Evolutionary conservation across 345 rosid genomes (phyloP).

Genomic region (Camelina laxa): DNA sequence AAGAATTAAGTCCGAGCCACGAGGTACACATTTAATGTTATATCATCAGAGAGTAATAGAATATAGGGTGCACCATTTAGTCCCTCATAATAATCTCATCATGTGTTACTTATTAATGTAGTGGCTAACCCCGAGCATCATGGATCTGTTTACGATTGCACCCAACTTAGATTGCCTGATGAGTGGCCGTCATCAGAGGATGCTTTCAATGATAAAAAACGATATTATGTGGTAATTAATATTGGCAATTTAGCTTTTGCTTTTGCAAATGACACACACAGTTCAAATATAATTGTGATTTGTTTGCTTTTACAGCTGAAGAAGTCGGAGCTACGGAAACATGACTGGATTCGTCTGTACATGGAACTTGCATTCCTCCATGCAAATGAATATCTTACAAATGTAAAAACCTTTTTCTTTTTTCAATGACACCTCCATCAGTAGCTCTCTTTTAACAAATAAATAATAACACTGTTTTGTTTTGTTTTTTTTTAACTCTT

Average conservation of each 20-base stretch:
- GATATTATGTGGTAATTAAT: constrained; percentile 21
- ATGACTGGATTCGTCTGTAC: constrained; percentile 30
- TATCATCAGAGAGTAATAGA: neutral
- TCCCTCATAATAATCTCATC: too few species aligned
- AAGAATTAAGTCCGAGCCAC: neutral
- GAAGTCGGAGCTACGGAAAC: constrained; percentile 1
- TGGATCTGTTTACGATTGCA: neutral
- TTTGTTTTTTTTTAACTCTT: too few species aligned
- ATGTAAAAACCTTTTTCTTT: neutral
- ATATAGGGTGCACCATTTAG: too few species aligned
- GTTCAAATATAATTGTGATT: neutral
- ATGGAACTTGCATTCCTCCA: constrained; percentile 16
- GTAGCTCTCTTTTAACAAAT: too few species aligned
- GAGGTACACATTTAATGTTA: neutral
- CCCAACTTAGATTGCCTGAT: neutral
- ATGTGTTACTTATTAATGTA: too few species aligned
- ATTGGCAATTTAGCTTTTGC: neutral
- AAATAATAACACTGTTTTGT: too few species aligned
- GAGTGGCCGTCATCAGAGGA: constrained; percentile 7
- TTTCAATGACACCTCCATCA: too few species aligned
- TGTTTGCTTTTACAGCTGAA: constrained; percentile 3
- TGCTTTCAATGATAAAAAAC: constrained; percentile 7
- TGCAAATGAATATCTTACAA: neutral
- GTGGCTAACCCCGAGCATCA: neutral
- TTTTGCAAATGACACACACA: too few species aligned